These are phyloP conservation scores for Penicillium decumbens DNA, from an alignment of 2,329 filamentous ascomycete genomes.

Conservation along the genomic window DNA sequence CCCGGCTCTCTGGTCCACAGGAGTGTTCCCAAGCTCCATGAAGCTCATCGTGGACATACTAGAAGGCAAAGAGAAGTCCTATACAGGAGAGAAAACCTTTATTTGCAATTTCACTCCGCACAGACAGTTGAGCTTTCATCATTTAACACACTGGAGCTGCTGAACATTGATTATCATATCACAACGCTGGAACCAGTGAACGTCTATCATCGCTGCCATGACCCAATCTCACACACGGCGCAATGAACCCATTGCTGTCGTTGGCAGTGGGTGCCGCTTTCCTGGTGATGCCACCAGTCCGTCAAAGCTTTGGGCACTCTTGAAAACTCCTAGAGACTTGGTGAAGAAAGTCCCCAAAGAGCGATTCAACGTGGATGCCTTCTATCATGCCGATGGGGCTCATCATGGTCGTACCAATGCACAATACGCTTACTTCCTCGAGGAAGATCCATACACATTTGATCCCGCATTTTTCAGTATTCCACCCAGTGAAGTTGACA, in stretches of 20 bases:
- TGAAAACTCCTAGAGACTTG: neutral
- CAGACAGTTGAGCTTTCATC: no score
- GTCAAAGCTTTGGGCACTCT: neutral
- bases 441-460: neutral
- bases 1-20: no score
- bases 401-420: conserved; percentile 2
- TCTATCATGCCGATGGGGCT: neutral
- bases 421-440: neutral
- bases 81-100: no score
- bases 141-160: no score
- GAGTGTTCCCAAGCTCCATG: no score
- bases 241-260: conserved; percentile 3
- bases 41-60: no score
- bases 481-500: neutral
- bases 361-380: neutral
- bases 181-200: no score
- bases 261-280: neutral
- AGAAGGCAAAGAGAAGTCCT: no score
- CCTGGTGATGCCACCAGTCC: neutral
- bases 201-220: no score
- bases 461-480: conserved; percentile 1
- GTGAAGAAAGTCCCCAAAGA: neutral
- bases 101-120: no score
- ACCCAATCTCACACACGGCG: no score
- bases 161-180: no score